Percentiles rank a stretch among this genome's conserved stretches.
Evolutionary conservation across 2,329 filamentous ascomycete species (phyloP).

Genomic region (Fusarium guadeloupense): DNA sequence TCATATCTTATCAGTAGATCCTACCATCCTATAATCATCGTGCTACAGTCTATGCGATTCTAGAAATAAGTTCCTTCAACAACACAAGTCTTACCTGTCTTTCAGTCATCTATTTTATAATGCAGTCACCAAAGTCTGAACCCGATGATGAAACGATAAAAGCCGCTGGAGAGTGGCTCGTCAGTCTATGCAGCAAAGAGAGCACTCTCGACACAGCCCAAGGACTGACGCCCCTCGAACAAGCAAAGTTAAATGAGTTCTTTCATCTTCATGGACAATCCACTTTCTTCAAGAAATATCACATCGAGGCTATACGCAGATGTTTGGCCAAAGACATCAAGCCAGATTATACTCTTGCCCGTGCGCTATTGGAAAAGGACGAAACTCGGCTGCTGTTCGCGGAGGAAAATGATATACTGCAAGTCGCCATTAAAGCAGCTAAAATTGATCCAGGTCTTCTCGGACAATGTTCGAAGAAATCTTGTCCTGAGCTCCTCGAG

Average conservation of each 20-base stretch:
- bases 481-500: slow-evolving; percentile 7
- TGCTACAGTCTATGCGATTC: no score
- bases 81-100: no score
- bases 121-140: no score
- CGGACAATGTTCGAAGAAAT: neutral
- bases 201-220: neutral
- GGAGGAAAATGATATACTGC: slow-evolving; percentile 1
- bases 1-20: no score
- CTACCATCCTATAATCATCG: no score
- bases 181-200: neutral
- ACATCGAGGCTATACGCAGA: slow-evolving; percentile 2
- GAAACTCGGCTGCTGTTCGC: neutral
- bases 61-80: no score
- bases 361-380: slow-evolving; percentile 1
- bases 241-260: slow-evolving; percentile 17
- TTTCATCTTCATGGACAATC: neutral
- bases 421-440: slow-evolving; percentile 2
- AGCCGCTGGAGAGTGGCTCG: slow-evolving; percentile 13
- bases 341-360: slow-evolving; percentile 1
- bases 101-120: no score
- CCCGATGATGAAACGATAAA: no score
- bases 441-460: neutral
- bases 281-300: neutral
- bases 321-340: neutral
- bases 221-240: slow-evolving; percentile 2